Base-by-base conservation (phyloP, 345 rosid genomes). In the Sisymbrium irio region DNA sequence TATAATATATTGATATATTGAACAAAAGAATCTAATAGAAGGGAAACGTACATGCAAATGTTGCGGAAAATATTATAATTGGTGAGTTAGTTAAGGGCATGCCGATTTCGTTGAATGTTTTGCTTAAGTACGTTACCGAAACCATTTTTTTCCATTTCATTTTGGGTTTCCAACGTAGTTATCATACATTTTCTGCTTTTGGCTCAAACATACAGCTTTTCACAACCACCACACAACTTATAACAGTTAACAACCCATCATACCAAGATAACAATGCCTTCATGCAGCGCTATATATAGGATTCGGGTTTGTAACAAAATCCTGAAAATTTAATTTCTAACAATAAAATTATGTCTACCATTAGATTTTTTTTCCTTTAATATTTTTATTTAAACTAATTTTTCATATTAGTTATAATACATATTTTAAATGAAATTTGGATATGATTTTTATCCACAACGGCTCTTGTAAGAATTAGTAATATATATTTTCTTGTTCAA, bases 11-110 rank as follows among this genome's bases (percentile, higher is more conserved):
- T 22, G 64, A 19, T 13, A 62, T n/a, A 22, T 10, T 12, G 42
- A 65, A 65, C 36, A 49, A 59, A n/a, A 74, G 39, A 75, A 75
- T 74, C 73, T 67, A 74, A 19, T 14, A n/a, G 60, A 45, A 41
- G 44, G 39, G 78, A 74, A 76, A 69, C 79, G 79, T 69, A 71
- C 79, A 76, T 69, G 66, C 50, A 54, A 14, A 55, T 76, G 75
- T 76, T 76, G 79, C 79, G 60, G 79, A 25, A 55, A 76, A 4
- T 45, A 28, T 55, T 56, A 76, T 76, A 62, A 76, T 63, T 55
- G 58, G 47, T 44, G 41, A 55, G 46, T 59, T 76, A 69, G 79
- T 76, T 76, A 76, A 69, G 59, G 22, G 51, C 75, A 76, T 69
- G 79, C 75, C 25, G 3, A 22, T 68, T 62, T 69, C 79, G 69